These are phyloP conservation scores for Xerocomellus chrysenteron DNA, from an alignment of 768 basidiomycete species.

Conservation along the genomic window DNA sequence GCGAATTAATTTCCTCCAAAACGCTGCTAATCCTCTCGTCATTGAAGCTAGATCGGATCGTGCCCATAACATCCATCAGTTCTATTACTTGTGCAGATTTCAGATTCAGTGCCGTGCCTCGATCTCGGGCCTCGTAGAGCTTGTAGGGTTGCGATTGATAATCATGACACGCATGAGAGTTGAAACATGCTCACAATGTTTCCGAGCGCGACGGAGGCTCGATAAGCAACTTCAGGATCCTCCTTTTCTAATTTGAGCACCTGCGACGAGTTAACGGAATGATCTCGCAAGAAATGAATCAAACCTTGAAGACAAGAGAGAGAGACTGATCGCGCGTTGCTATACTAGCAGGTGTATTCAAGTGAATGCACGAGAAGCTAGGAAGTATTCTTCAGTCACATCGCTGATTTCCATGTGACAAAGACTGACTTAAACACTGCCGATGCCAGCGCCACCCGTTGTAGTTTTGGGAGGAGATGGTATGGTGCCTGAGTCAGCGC, in stretches of 20 bases:
- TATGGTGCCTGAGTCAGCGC: constrained; percentile 52
- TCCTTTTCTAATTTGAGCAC: constrained; percentile 40
- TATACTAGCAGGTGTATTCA: constrained; percentile 43
- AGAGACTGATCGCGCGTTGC: constrained; percentile 44
- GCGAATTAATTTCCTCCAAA: constrained; percentile 44
- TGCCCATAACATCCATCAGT: constrained; percentile 40
- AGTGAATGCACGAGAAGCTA: constrained; percentile 65
- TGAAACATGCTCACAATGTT: constrained; percentile 53
- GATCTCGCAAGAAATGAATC: neutral
- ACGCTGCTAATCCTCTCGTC: constrained; percentile 61
- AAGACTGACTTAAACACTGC: constrained; percentile 81
- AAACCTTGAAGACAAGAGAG: constrained; percentile 47
- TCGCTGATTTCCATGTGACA: neutral
- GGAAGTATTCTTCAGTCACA: neutral
- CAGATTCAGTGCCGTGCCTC: constrained; percentile 33
- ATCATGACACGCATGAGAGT: neutral
- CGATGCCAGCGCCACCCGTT: constrained; percentile 77
- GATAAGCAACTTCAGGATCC: constrained; percentile 72
- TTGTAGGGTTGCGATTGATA: constrained; percentile 25
- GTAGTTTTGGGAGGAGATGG: constrained; percentile 59
- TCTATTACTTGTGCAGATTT: constrained; percentile 38
- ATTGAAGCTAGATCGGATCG: constrained; percentile 46
- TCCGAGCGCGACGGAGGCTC: constrained; percentile 69
- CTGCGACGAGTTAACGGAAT: constrained; percentile 15
- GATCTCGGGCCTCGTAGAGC: constrained; percentile 49